Evolutionary conservation across 805 yeast species (phyloP), one percentile per base, ranked within the genome.

Genomic region (Citeromyces matritensis): DNA sequence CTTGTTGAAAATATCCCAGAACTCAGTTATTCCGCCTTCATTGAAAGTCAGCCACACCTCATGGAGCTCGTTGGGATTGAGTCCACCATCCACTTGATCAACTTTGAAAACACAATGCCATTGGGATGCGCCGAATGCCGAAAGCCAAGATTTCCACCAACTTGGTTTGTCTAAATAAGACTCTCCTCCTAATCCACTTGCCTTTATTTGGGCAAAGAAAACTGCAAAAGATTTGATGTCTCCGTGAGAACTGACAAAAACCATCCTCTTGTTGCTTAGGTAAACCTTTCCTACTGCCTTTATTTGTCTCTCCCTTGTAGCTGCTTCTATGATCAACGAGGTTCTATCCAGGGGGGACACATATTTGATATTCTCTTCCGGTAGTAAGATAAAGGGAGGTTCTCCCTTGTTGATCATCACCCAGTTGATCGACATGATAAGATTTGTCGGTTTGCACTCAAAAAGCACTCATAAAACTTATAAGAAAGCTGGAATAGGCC

Each of bases 71-170:
- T 53, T 39, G 27, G 47, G 47, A 35, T 59, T 53, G 5, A 59
- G 47, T 1, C 57, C 55, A 5, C 54, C 45, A 4, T 57, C 48
- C 4, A 44, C 40, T 10, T 47, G 34, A 4, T 52, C 43, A 28
- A 57, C 51, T 28, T 45, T 54, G 43, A 67, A 64, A 17, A 54
- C 30, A 25, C 63, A 54, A 37, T 53, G 53, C 61, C 66, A 65
- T 41, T 57, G 61, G 37, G 65, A 68, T 13, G 69, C 55, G 0
- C 75, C 75, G 40, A 68, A 60, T 72, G 71, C 66, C 1, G 73
- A 71, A 15, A 17, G 21, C 21, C 21, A 17, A 5, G 21, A 17
- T 17, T 17, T 17, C 21, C 21, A 17, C 21, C 21, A 17, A 7
- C 7, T 17, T 17, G 21, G 21, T 17, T 17, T 17, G 7, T 17